A percentile compares a stretch with the other conserved stretches of the same genome.
These are phyloP conservation scores for Dioscorea cayenensis DNA, from an alignment of 116 monocot genomes.

Conservation along the genomic window DNA sequence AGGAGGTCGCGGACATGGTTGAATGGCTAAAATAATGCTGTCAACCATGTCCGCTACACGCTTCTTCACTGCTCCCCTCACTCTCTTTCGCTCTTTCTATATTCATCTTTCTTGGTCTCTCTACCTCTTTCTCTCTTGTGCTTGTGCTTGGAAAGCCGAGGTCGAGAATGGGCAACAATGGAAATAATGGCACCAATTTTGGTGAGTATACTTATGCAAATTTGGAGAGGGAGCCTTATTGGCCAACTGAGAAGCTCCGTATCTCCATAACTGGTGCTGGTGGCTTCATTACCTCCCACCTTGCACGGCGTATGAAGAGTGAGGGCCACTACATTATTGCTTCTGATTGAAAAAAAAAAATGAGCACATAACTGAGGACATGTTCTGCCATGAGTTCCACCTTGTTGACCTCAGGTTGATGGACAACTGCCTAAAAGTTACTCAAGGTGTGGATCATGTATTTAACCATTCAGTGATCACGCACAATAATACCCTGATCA, in stretches of 20 bases:
- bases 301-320: constrained; percentile 78
- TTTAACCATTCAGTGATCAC: constrained; percentile 96
- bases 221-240: constrained; percentile 84
- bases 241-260: constrained; percentile 75
- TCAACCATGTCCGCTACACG: no score
- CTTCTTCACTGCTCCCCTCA: no score
- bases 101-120: no score
- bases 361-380: constrained; percentile 91
- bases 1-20: no score
- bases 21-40: no score
- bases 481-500: constrained; percentile 99
- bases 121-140: no score
- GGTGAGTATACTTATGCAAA: constrained; percentile 78
- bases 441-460: constrained; percentile 74
- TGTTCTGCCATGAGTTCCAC: constrained; percentile 96
- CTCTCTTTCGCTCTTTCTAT: no score
- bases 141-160: no score
- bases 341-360: constrained; percentile 99
- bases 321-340: constrained; percentile 96
- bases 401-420: constrained; percentile 88
- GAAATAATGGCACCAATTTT: constrained; percentile 27
- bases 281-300: constrained; percentile 94
- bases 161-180: constrained; percentile 48
- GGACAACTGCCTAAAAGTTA: constrained; percentile 94
- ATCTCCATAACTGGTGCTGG: constrained; percentile 92